phyloP scores from a whole-genome alignment of 2,329 filamentous ascomycete species.

The Penicillium sp. region DNA sequence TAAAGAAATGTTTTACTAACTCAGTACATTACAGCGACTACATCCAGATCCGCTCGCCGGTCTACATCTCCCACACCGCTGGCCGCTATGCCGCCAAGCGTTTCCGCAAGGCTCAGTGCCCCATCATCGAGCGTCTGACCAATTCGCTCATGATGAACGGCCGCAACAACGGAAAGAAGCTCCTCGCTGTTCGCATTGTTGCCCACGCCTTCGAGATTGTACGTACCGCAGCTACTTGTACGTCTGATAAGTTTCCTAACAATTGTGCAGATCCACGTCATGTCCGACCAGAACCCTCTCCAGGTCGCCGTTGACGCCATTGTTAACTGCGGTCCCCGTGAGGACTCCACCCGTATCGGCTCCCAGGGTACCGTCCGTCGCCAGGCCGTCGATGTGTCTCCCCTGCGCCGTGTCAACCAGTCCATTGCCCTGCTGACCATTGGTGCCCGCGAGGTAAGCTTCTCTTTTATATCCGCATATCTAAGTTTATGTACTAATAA shows the following conservation, averaged over 20 bases:
- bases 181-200: slow-evolving; percentile 99
- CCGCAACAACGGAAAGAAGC: slow-evolving; percentile 99
- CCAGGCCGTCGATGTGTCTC: slow-evolving; percentile 99
- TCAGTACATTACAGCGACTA: slow-evolving; percentile 69
- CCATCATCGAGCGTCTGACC: slow-evolving; percentile 99
- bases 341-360: slow-evolving; percentile 99
- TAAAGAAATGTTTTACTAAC: slow-evolving; percentile 27
- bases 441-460: slow-evolving; percentile 95
- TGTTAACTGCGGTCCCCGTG: slow-evolving; percentile 99
- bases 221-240: slow-evolving; percentile 45
- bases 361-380: slow-evolving; percentile 99
- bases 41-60: slow-evolving; percentile 97
- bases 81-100: slow-evolving; percentile 98
- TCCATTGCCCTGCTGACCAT: slow-evolving; percentile 98
- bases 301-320: slow-evolving; percentile 99
- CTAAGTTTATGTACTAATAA: too few species aligned
- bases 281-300: slow-evolving; percentile 99
- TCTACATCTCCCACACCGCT: slow-evolving; percentile 98
- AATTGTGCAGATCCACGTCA: slow-evolving; percentile 82
- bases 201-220: slow-evolving; percentile 99
- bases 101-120: slow-evolving; percentile 99
- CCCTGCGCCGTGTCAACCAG: slow-evolving; percentile 99
- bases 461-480: slow-evolving; percentile 53
- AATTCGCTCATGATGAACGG: slow-evolving; percentile 99
- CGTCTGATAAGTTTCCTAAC: slow-evolving; percentile 11